A percentile compares a stretch with the other conserved stretches of the same genome.
Evolutionary conservation across 1,284 basidiomycete species (phyloP).

Genomic region (Ceratobasidium sp.): DNA sequence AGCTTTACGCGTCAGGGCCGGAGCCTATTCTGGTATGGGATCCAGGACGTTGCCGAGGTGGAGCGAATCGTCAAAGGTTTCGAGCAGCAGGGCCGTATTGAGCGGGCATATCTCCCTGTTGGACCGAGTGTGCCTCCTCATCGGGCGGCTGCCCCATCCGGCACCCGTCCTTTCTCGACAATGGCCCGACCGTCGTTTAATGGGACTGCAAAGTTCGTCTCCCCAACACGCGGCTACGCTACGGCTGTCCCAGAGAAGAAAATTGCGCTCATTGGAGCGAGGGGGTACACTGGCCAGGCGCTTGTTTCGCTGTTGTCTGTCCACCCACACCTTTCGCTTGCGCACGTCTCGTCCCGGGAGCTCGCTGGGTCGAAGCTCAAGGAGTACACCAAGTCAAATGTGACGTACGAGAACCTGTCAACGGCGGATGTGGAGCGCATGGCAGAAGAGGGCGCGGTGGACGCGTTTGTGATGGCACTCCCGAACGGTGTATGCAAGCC

Average conservation of each 20-base stretch:
- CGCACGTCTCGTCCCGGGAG: slow-evolving; percentile 96
- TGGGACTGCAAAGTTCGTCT: slow-evolving; percentile 53
- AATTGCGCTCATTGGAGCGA: slow-evolving; percentile 94
- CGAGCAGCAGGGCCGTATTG: slow-evolving; percentile 87
- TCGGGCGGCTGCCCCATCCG: slow-evolving; percentile 54
- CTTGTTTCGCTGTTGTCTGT: slow-evolving; percentile 84
- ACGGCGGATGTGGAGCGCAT: slow-evolving; percentile 81
- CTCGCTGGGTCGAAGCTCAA: slow-evolving; percentile 85
- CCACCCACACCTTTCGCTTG: slow-evolving; percentile 89
- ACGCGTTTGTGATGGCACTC: slow-evolving; percentile 98
- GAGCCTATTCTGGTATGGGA: slow-evolving; percentile 97
- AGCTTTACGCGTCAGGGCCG: slow-evolving; percentile 95
- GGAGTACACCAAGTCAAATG: slow-evolving; percentile 81
- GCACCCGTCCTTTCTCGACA: slow-evolving; percentile 77
- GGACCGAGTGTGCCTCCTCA: slow-evolving; percentile 81
- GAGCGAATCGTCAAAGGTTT: slow-evolving; percentile 86
- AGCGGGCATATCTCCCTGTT: slow-evolving; percentile 89
- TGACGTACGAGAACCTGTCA: slow-evolving; percentile 85
- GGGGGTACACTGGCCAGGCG: slow-evolving; percentile 95
- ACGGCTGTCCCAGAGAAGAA: slow-evolving; percentile 79
- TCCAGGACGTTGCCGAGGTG: slow-evolving; percentile 92
- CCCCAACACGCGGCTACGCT: slow-evolving; percentile 59
- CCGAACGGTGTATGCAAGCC: slow-evolving; percentile 98
- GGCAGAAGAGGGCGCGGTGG: slow-evolving; percentile 88
- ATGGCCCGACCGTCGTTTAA: slow-evolving; percentile 64